These are phyloP conservation scores for Actinomortierella ambigua DNA, from an alignment of 371 early-diverging fungal species.

Conservation along the genomic window DNA sequence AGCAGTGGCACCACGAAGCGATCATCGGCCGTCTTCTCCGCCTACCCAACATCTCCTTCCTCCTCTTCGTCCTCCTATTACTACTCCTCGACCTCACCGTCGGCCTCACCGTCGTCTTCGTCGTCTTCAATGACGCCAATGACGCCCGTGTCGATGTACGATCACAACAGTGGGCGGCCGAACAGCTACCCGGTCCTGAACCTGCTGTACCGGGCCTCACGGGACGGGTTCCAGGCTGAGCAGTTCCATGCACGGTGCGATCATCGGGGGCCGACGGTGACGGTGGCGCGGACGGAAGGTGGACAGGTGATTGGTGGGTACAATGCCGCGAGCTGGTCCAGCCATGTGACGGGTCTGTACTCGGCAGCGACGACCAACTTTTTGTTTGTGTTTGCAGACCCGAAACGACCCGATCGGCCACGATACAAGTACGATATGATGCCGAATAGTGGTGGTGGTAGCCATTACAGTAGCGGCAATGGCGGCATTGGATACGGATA, in stretches of 20 bases:
- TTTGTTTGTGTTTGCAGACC: slow-evolving; percentile 28
- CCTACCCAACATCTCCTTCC: neutral
- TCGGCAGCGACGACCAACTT: slow-evolving; percentile 33
- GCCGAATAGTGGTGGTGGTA: slow-evolving; percentile 9
- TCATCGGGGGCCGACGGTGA: slow-evolving; percentile 41
- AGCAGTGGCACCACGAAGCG: slow-evolving; percentile 1
- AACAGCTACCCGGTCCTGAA: slow-evolving; percentile 19
- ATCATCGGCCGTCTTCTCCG: neutral
- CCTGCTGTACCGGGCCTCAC: slow-evolving; percentile 32
- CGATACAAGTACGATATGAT: slow-evolving; percentile 22
- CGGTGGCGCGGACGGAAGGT: slow-evolving; percentile 26
- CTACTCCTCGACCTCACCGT: neutral
- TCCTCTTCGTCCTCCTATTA: neutral
- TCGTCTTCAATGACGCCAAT: neutral
- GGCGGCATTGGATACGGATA: no score
- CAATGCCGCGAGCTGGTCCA: slow-evolving; percentile 39
- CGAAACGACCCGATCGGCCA: slow-evolving; percentile 7
- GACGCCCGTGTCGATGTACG: neutral
- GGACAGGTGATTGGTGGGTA: slow-evolving; percentile 38
- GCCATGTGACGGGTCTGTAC: slow-evolving; percentile 38
- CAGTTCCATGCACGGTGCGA: slow-evolving; percentile 41
- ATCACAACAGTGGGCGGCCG: neutral
- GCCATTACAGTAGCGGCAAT: no score
- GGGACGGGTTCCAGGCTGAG: slow-evolving; percentile 37
- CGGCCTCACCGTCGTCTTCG: slow-evolving; percentile 1